Evolutionary conservation across 805 yeast genomes (phyloP).

Genomic region (Metschnikowia matae): DNA sequence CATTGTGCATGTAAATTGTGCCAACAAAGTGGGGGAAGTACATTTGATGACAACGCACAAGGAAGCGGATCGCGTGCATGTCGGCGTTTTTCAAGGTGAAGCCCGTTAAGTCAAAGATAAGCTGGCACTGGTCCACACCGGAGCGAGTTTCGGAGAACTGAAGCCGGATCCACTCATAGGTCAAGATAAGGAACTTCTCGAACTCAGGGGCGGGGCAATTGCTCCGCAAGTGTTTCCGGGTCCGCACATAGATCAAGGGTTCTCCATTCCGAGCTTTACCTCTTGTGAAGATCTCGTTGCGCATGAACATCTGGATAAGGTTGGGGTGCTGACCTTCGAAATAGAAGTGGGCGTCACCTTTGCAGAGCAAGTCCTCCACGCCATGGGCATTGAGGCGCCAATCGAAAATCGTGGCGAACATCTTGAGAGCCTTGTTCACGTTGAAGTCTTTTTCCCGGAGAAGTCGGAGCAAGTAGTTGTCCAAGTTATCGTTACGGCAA

Average conservation of each 20-base stretch:
- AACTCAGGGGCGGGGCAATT: conserved; percentile 9
- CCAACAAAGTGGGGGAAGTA: conserved; percentile 13
- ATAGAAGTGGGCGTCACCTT: conserved; percentile 10
- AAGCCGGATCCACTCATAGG: conserved; percentile 11
- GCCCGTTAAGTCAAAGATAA: conserved; percentile 12
- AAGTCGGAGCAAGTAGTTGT: conserved; percentile 11
- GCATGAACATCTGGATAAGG: conserved; percentile 6
- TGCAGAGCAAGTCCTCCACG: conserved; percentile 8
- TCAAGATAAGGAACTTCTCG: conserved; percentile 6
- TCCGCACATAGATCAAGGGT: conserved; percentile 7
- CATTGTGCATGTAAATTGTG: conserved; percentile 11
- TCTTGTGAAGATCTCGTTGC: conserved; percentile 7
- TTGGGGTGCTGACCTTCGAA: conserved; percentile 1
- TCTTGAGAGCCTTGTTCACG: conserved; percentile 4
- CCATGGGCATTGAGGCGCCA: conserved; percentile 8
- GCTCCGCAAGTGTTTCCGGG: conserved; percentile 6
- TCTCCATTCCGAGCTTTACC: conserved; percentile 8
- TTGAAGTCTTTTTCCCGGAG: conserved; percentile 8
- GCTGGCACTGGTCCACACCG: conserved; percentile 10
- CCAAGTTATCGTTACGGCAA: conserved; percentile 9
- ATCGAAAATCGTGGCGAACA: conserved; percentile 10
- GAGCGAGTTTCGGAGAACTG: conserved; percentile 5
- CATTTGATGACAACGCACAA: conserved; percentile 6
- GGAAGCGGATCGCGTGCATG: conserved; percentile 10
- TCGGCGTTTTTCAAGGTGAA: conserved; percentile 15